Conservation (phyloP, 768 basidiomycete genomes). For the Phlebiopsis gigantea region DNA sequence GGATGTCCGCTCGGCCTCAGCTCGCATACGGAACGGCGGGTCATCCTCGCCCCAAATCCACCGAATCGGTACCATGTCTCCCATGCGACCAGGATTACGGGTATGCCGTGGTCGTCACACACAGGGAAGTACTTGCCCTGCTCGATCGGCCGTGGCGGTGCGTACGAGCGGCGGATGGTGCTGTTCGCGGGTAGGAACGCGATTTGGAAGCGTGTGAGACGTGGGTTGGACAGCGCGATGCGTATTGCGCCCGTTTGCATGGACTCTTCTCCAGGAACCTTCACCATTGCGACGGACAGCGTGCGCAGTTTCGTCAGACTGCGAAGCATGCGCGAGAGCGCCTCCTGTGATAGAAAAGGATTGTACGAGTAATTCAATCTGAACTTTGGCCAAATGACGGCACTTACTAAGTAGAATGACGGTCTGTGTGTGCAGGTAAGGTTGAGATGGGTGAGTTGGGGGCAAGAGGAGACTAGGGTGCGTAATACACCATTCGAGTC, state of each 20-base stretch:
- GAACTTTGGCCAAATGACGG: neutral
- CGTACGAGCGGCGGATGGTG: conserved; percentile 43
- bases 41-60: conserved; percentile 28
- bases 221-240: conserved; percentile 63
- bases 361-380: neutral
- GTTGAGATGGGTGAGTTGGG: conserved; percentile 56
- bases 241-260: conserved; percentile 54
- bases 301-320: conserved; percentile 59
- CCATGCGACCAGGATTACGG: conserved; percentile 43
- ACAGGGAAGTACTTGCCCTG: conserved; percentile 53
- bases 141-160: conserved; percentile 34
- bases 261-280: conserved; percentile 58
- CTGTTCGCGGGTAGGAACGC: conserved; percentile 52
- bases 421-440: conserved; percentile 64
- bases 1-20: conserved; percentile 33
- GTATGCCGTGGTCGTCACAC: conserved; percentile 62
- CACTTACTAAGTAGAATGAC: conserved; percentile 64
- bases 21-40: conserved; percentile 25
- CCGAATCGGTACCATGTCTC: conserved; percentile 46
- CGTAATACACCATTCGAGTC: conserved; percentile 68
- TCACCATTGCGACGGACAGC: conserved; percentile 60
- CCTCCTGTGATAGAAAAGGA: conserved; percentile 36
- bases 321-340: conserved; percentile 58
- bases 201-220: conserved; percentile 57
- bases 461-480: conserved; percentile 61